These are phyloP conservation scores for Nakazawaea ishiwadae DNA, from an alignment of 805 yeast genomes.

Conservation along the genomic window DNA sequence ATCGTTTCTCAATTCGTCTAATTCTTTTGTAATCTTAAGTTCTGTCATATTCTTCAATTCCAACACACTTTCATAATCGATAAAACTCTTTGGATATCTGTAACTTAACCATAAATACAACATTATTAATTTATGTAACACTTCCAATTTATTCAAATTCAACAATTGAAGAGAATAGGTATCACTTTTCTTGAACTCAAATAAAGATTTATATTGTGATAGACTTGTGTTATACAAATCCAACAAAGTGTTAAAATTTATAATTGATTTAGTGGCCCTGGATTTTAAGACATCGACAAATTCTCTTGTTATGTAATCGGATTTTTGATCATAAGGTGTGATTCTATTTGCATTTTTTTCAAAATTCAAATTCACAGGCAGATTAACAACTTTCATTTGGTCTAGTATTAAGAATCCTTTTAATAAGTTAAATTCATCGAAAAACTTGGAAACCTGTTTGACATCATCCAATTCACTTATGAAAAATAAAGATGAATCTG, in stretches of 20 bases:
- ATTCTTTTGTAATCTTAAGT: conserved; percentile 47
- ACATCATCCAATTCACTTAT: conserved; percentile 24
- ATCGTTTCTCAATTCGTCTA: conserved; percentile 25
- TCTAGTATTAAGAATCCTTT: conserved; percentile 24
- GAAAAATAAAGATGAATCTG: conserved; percentile 18
- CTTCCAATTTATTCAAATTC: conserved; percentile 42
- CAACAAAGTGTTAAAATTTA: conserved; percentile 18
- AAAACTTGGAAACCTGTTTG: conserved; percentile 21
- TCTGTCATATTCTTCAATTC: conserved; percentile 71
- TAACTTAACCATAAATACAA: conserved; percentile 83
- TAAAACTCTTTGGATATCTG: conserved; percentile 77
- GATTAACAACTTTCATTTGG: conserved; percentile 33
- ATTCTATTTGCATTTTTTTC: background rate
- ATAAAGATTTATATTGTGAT: conserved; percentile 15
- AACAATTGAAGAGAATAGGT: conserved; percentile 4
- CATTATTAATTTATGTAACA: conserved; percentile 60
- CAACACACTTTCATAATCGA: conserved; percentile 69
- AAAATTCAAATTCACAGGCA: conserved; percentile 20
- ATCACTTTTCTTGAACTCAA: conserved; percentile 13
- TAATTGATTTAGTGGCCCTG: conserved; percentile 7
- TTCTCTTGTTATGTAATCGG: conserved; percentile 6
- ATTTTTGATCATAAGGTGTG: conserved; percentile 21
- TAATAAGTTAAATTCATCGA: conserved; percentile 19
- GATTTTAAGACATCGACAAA: conserved; percentile 1
- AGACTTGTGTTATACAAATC: conserved; percentile 7